Evolutionary conservation across 116 monocot genomes (phyloP), one percentile per base, ranked within the genome.

Genomic region (Phalaenopsis hybrid): DNA sequence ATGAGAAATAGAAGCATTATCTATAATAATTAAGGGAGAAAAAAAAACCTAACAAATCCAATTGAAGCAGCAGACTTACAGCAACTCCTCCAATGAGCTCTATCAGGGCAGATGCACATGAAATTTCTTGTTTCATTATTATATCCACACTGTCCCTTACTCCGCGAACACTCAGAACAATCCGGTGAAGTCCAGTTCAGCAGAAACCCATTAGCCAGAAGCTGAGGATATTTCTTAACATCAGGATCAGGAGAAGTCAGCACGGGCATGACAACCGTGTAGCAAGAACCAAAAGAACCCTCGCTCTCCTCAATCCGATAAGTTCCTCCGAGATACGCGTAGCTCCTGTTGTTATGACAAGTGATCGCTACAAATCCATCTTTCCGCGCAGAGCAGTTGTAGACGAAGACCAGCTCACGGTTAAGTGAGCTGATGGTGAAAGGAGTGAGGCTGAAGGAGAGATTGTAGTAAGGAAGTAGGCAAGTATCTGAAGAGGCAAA

Each of bases 91-190:
- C 12, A 81, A 78, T 83, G 83, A 33, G 72, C 1, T 50, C 81
- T 65, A 34, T 83, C 81, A 48, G 48, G 15, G 76, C 87, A 81
- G 57, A 87, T 75, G 41, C 87, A 87, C 49, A 77, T 74, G 50
- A 81, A 84, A 48, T 44, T 65, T 16, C 57, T 57, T 1, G 46
- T n/a, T 3, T 5, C 6, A 28, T n/a, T 13, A 48, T 79, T 57
- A 69, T 82, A 82, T 21, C 88, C 82, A 37, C 85, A 88, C 63
- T 68, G 57, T 15, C 87, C 87, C 23, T 81, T 77, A 41, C 79
- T 87, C 41, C 12, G 8, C 51, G 1, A 11, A 75, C 87, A 87
- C 51, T 78, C 61, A 1, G n/a, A 4, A 9, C 87, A 84, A 44
- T 51, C 50, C 0, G 73, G 41, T 15, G 81, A 79, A 7, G 21